Base-by-base conservation (phyloP, 2,329 filamentous ascomycete genomes). In the Catunica adiposa region DNA sequence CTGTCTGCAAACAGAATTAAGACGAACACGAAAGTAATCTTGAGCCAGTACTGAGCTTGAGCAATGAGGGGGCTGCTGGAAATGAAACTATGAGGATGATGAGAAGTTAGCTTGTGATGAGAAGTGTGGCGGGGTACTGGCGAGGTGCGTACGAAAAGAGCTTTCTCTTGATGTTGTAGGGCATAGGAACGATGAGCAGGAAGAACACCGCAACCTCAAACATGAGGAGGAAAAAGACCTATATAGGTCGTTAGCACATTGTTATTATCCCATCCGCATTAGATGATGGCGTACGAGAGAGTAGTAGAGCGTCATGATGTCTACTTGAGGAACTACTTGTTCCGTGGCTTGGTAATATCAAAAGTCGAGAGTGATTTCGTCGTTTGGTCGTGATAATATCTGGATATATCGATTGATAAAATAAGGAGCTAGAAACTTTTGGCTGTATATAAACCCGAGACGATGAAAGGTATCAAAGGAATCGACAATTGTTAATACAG, bases 11-110 rank as follows among this genome's bases (percentile, higher is more conserved):
- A 98, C 61, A 98, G 83, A 61, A 98, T 95, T 58, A 97, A 76
- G 65, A 98, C 97, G 74, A 98, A 98, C 67, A 98, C 90, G 68
- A 98, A 98, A 1, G 89, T 95, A 57, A 98, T 98, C 79, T 96
- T 97, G 73, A 98, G 78, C 64, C 89, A 90, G 74, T 98, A 96
- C 75, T 97, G 90, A 61, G 97, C 69, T 69, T 97, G 96, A 42
- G 89, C 92, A 58, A 98, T 78, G 54, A 82, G 59, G 0, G 77
- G 84, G 67, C 83, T 94, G 66, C 90, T 87, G 54, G 89, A 96
- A 66, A 98, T 89, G 79, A 98, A 98, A 64, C 84, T 88, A 37
- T n/a, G 44, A 26, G 37, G n/a, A n/a, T n/a, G n/a, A n/a, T n/a
- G n/a, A 26, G 47, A 53, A 29, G 51, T 60, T 54, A 53, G 56